Base-by-base conservation (phyloP, 2,329 filamentous ascomycete species). In the Lasiodiplodia sp. region DNA sequence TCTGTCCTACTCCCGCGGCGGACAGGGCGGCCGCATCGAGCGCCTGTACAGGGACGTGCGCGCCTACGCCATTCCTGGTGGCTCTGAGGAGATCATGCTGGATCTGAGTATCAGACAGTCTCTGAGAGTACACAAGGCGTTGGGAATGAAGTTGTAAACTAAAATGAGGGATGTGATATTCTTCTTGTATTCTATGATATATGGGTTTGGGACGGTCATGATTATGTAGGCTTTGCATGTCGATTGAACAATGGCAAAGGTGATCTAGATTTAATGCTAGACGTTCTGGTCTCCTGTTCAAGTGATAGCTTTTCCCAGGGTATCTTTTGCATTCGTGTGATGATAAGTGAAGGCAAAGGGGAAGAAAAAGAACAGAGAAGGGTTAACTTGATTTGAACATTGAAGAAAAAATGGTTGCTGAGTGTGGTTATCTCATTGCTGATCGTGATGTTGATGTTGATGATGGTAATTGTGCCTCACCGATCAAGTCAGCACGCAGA, bases 61-160 rank as follows among this genome's bases (percentile, higher is more conserved):
- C 74, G 96, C 96, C 0, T 98, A 99, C 80, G 95, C 96, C 31
- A 86, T 99, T 74, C 96, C 96, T 3, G 96, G 96, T 76, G 96
- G 96, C 28, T 93, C 90, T 73, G 95, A 99, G 84, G 96, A 99
- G 87, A 99, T 99, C 73, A 99, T 99, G 96, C 84, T 98, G 73
- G 96, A 99, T 80, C 82, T 99, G 77, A 97, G 93, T 82, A 97
- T 99, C 80, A 87, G 95, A 74, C 94, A 97, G 86, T 92, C 91
- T 71, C 80, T 97, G 85, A 90, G 89, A 79, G 96, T 99, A 67
- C 92, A 94, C 74, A 91, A 97, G 87, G 90, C 90, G 71, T 85
- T 97, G 79, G 96, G 96, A 11, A 97, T 98, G 95, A 99, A 97
- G 87, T 79, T 99, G 80, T 98, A 90, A 79, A 55, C 18, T n/a